phyloP scores from a whole-genome alignment of 192 early-diverging fungal species.

The Funneliformis mosseae region DNA sequence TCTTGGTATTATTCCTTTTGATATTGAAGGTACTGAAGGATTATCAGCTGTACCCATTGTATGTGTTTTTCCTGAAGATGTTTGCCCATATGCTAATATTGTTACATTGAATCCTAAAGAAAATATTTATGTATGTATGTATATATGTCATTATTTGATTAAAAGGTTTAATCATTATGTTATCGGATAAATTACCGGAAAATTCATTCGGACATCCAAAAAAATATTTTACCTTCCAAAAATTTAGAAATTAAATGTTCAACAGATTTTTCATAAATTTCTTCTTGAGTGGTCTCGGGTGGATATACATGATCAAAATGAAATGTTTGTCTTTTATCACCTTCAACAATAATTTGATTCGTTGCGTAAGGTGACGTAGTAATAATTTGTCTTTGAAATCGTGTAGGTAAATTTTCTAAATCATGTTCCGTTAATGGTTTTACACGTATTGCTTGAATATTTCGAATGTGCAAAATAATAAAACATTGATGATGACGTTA shows the following conservation, averaged over 20 bases:
- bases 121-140: not conserved
- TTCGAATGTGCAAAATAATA: not conserved
- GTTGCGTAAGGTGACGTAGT: slow-evolving; percentile 3
- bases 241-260: slow-evolving; percentile 48
- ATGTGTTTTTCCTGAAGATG: slow-evolving; percentile 92
- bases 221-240: slow-evolving; percentile 47
- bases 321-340: slow-evolving; percentile 40
- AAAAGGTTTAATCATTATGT: not conserved
- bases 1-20: slow-evolving; percentile 68
- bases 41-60: slow-evolving; percentile 85
- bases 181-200: not conserved
- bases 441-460: slow-evolving; percentile 1
- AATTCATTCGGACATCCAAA: slow-evolving; percentile 4
- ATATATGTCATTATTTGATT: too few species aligned
- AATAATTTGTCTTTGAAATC: slow-evolving; percentile 9
- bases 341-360: slow-evolving; percentile 10
- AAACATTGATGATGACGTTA: not conserved
- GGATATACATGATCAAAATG: slow-evolving; percentile 73
- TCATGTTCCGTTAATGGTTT: slow-evolving; percentile 6
- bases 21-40: slow-evolving; percentile 40
- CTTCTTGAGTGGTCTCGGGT: slow-evolving; percentile 54
- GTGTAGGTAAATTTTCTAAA: not conserved
- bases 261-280: slow-evolving; percentile 57
- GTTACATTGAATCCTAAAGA: slow-evolving; percentile 87
- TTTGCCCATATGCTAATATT: slow-evolving; percentile 92